Conservation (phyloP, 2,329 filamentous ascomycete species). For the Hymenoscyphus repandus region DNA sequence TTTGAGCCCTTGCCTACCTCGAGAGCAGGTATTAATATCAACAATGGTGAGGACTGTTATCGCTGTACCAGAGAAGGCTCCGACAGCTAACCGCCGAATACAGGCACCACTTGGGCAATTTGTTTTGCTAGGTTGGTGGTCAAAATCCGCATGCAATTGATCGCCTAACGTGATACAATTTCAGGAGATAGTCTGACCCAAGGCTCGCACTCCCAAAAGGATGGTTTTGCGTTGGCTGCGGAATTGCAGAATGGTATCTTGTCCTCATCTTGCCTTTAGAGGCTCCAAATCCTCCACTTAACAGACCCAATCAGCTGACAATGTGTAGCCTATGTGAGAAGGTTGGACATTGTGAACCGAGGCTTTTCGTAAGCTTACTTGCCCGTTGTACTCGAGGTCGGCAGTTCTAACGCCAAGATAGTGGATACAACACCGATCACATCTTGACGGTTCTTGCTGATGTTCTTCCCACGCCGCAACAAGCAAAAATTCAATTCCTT, state of each 20-base stretch:
- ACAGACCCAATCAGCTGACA: neutral
- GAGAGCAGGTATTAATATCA: too few relatives aligned
- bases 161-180: neutral
- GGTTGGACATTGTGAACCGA: conserved; percentile 4
- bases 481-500: conserved; percentile 59
- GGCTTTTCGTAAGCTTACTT: conserved; percentile 1
- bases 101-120: conserved; percentile 3
- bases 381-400: neutral
- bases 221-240: conserved; percentile 1
- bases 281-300: neutral
- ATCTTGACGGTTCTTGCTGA: conserved; percentile 62
- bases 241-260: conserved; percentile 3
- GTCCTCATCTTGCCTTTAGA: neutral
- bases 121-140: neutral
- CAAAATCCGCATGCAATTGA: neutral
- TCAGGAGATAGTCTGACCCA: conserved; percentile 5
- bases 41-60: too few relatives aligned
- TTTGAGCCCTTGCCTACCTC: too few relatives aligned
- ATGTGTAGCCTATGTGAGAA: conserved; percentile 1
- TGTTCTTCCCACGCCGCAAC: conserved; percentile 60
- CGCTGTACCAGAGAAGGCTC: too few relatives aligned
- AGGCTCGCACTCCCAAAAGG: neutral
- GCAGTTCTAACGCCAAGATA: neutral
- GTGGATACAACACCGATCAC: conserved; percentile 76
- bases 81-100: neutral